phyloP scores from a whole-genome alignment of 768 basidiomycete species.

The Imleria badia region DNA sequence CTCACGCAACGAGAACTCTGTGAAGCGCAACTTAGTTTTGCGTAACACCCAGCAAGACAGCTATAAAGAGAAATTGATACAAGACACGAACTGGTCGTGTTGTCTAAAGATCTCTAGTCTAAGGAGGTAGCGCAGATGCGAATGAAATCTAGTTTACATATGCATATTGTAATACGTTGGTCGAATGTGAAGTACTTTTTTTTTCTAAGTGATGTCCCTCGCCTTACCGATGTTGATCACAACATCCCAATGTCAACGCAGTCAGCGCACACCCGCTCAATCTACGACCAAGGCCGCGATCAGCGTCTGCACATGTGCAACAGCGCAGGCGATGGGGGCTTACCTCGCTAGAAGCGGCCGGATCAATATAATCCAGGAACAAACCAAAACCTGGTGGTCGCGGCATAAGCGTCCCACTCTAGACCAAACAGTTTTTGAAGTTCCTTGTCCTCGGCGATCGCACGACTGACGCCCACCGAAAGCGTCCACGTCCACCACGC shows the following conservation, averaged over 20 bases:
- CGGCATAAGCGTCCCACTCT: slow-evolving; percentile 51
- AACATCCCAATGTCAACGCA: not conserved
- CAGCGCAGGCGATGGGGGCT: not conserved
- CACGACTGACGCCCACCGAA: slow-evolving; percentile 48
- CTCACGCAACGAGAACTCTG: too few relatives aligned
- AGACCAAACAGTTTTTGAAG: slow-evolving; percentile 45
- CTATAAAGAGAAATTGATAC: too few relatives aligned
- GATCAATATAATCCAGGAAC: slow-evolving; percentile 44
- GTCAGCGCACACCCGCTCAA: not conserved
- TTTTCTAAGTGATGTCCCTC: too few relatives aligned
- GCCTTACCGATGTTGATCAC: not conserved
- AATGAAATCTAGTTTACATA: not conserved
- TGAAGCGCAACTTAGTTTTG: too few relatives aligned
- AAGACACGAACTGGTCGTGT: too few relatives aligned
- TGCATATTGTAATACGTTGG: not conserved
- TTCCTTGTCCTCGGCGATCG: slow-evolving; percentile 50
- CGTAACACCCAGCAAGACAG: too few relatives aligned
- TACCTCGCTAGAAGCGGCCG: not conserved
- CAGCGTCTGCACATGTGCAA: not conserved
- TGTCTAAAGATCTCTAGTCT: too few relatives aligned
- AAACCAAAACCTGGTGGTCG: slow-evolving; percentile 48
- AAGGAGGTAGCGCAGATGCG: not conserved
- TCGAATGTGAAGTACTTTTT: not conserved
- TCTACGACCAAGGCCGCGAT: not conserved
- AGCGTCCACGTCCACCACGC: slow-evolving; percentile 52